Evolutionary conservation across 306 rosid species (phyloP), one percentile per base, ranked within the genome.

Genomic region (Carpinus fangiana): DNA sequence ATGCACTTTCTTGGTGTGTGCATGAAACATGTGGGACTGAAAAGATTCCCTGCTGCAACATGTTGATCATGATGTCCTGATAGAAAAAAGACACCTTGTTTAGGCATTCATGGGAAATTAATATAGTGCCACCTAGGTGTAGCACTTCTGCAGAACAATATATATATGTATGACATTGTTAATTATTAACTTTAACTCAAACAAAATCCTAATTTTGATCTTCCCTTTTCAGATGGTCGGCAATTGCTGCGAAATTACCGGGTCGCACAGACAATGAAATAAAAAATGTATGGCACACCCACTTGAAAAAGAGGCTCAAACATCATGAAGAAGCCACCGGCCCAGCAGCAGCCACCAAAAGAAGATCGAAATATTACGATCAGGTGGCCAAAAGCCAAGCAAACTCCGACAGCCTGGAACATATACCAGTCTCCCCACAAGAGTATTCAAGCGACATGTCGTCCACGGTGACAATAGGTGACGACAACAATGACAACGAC

Each of bases 281-380:
- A 8, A 94, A 94, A 79, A 94, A 94, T 69, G 97, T 94, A 13
- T 94, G 98, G 98, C 94, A 94, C 85, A 92, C 98, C 55, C 96
- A 90, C 71, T 79, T 94, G 83, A 94, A 94, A 82, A 94, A 90
- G 85, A 94, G 86, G 80, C 79, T 90, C 53, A 84, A 72, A 47
- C 84, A 84, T 56, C 5, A 78, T 75, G 70, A 79, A 43, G 66
- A 78, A 43, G 68, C 73, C 53, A 47, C 31, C 34, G 34, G 34
- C 34, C 34, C 34, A 31, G 3, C 41, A 11, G 65, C 13, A 12
- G 11, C 65, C 43, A 38, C 67, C 70, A 78, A 79, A 84, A 71
- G 61, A 56, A 64, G 79, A 38, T 20, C 76, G 4, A 8, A 8
- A 41, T 31, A 23, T 10, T 60, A 74, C 34, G 34, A 31, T 67